Evolutionary conservation across 495 filamentous ascomycete species (phyloP), one percentile per base, ranked within the genome.

Genomic region (Lepidopterella palustris): DNA sequence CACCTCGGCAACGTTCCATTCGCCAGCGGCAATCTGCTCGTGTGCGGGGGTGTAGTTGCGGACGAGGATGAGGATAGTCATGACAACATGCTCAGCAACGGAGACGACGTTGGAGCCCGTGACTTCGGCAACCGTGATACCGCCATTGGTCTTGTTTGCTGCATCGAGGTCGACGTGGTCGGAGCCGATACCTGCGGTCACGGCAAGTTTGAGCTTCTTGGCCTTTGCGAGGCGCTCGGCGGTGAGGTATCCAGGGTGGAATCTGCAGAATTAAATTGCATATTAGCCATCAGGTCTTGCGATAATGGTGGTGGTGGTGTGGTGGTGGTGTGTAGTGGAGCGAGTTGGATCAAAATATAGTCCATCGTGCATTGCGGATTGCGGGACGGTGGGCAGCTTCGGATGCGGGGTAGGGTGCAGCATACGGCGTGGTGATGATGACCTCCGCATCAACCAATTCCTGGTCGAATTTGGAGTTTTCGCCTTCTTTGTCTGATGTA

Each of bases 21-120:
- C 88, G 45, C 93, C 93, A 58, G 77, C 76, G 69, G 83, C 76
- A 76, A 97, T 87, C 81, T 88, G 84, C 80, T 98, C 93, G 79
- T 97, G 93, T 54, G 93, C 92, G 62, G 93, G 93, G 40, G 96
- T 90, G 73, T 96, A 97, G 84, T 98, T 98, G 77, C 93, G 90
- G 70, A 98, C 91, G 45, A 98, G 85, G 60, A 82, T 74, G 45
- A 98, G 90, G 78, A 97, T 97, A 69, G 93, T 98, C 93, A 98
- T 97, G 76, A 98, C 77, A 61, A 98, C 93, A 78, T 98, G 79
- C 65, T 77, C 69, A 47, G 73, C 71, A 57, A 76, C 75, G 24
- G 73, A 76, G 32, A 77, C 75, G 59, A 77, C 75, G 64, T 77
- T 77, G 53, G 71, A 74, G 62, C 93, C 93, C 13, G 93, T 98